phyloP scores from a whole-genome alignment of 805 yeast species.

The Debaryomyces hansenii region DNA sequence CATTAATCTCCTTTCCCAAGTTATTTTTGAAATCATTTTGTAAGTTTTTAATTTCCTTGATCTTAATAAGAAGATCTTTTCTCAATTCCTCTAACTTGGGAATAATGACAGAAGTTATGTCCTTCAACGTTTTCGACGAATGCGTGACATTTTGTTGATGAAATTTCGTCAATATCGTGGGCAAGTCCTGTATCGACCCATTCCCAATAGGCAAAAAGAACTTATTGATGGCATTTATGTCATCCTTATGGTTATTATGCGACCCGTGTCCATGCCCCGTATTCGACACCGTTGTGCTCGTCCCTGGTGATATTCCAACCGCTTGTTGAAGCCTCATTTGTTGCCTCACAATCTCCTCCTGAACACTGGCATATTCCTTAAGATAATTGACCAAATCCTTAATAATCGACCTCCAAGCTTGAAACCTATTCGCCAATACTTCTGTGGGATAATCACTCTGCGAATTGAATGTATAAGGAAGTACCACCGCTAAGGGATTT shows the following conservation, averaged over 20 bases:
- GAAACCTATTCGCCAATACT: constrained; percentile 75
- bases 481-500: constrained; percentile 41
- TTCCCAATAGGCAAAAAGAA: constrained; percentile 75
- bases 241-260: constrained; percentile 21
- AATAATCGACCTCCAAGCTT: constrained; percentile 82
- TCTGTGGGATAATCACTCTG: constrained; percentile 72
- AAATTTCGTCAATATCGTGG: constrained; percentile 59
- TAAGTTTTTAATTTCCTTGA: constrained; percentile 80
- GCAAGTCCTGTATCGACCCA: constrained; percentile 76
- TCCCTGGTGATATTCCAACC: constrained; percentile 33
- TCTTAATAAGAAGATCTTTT: constrained; percentile 77
- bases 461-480: constrained; percentile 35
- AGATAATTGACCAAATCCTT: constrained; percentile 73
- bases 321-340: constrained; percentile 80
- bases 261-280: constrained; percentile 3
- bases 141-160: constrained; percentile 40
- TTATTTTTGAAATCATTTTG: constrained; percentile 83
- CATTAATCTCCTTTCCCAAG: constrained; percentile 57
- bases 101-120: constrained; percentile 46
- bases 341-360: constrained; percentile 85
- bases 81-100: constrained; percentile 58
- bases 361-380: constrained; percentile 77
- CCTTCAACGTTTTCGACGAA: constrained; percentile 47
- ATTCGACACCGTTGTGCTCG: constrained; percentile 4
- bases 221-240: constrained; percentile 36